Base-by-base conservation (phyloP, 805 yeast species). In the Saccharomycopsis sp. region DNA sequence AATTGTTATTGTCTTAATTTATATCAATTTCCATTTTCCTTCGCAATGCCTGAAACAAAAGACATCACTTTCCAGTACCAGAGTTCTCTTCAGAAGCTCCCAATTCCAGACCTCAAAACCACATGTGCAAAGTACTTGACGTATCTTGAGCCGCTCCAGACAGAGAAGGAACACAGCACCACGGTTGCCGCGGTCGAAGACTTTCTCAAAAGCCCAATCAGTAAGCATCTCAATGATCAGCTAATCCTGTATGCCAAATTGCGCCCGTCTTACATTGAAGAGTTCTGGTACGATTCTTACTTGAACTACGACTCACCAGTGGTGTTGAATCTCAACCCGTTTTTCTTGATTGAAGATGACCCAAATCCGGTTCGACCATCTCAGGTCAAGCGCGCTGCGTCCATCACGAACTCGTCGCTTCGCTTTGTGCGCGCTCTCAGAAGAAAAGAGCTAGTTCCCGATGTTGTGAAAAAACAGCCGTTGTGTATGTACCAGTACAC, bases 231-330 rank as follows among this genome's bases (percentile, higher is more conserved):
- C 38, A 94, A 87, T 54, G 62, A 68, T 20, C 77, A 75, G 50
- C 67, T 87, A 39, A 64, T 77, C 13, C 69, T 69, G 37, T 84
- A 80, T 54, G 62, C 80, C 4, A 67, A 71, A 38, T 63, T 77
- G 12, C 64, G 85, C 48, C 76, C 82, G 37, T 80, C 94, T 2
- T 87, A 82, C 58, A 87, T 87, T 48, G 96, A 87, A 60, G 94
- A 87, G 59, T 87, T 87, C 58, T 87, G 96, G 96, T 87, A 75
- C 59, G 96, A 87, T 56, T 76, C 95, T 1, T 87, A 87, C 58
- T 67, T 87, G 50, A 79, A 79, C 58, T 84, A 82, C 58, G 96
- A 87, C 58, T 78, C 84, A 8, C 87, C 92, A 0, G 95, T 87
- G 30, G 96, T 87, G n/a, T 68, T 87, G 48, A 87, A 87, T 59